Conservation (phyloP, 2,329 filamentous ascomycete species). For the Colletotrichum horii region DNA sequence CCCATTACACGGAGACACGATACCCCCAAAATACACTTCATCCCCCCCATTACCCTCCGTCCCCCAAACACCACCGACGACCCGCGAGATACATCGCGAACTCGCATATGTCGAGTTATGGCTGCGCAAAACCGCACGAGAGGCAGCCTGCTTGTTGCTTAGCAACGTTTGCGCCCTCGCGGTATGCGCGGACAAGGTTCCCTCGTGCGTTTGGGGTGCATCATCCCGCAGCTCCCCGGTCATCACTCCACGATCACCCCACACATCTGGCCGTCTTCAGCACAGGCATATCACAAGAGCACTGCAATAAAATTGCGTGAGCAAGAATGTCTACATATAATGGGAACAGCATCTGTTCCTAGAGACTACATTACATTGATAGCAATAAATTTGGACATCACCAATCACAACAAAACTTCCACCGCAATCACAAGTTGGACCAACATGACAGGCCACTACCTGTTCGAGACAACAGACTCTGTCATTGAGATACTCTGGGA, state of each 20-base stretch:
- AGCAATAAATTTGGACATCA: neutral
- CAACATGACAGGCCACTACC: neutral
- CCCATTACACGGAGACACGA: conserved; percentile 18
- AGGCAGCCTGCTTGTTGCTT: neutral
- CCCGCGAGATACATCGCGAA: neutral
- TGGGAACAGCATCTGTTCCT: neutral
- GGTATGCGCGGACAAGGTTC: neutral
- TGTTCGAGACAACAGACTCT: conserved; percentile 36
- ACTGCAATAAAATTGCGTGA: neutral
- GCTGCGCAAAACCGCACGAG: neutral
- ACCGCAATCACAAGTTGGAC: neutral
- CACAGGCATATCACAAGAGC: neutral
- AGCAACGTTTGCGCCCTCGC: neutral
- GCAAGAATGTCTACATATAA: neutral
- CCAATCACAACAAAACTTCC: neutral
- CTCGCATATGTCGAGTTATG: neutral
- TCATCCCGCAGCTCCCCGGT: neutral
- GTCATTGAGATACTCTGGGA: conserved; percentile 43
- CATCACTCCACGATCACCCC: conserved; percentile 15
- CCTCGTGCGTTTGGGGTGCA: neutral
- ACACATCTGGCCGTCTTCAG: neutral
- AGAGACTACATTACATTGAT: neutral
- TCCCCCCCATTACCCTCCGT: neutral
- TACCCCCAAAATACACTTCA: conserved; percentile 24
- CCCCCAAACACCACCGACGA: neutral